Evolutionary conservation across 2,329 filamentous ascomycete species (phyloP).

Genomic region (Fusarium sacchari): DNA sequence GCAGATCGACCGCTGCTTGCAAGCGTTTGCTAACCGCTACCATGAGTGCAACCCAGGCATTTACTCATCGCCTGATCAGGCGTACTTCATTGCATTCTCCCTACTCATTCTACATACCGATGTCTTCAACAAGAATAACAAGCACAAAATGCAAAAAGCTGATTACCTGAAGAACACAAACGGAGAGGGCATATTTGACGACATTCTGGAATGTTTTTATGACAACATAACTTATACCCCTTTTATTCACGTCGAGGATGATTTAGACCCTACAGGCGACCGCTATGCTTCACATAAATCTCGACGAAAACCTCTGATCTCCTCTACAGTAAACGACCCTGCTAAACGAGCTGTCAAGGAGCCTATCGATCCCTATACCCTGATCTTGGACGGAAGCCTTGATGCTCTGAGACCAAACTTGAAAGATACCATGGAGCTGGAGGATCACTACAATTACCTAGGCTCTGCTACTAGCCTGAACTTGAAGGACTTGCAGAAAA

Average conservation of each 20-base stretch:
- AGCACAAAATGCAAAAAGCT: constrained; percentile 96
- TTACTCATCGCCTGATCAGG: constrained; percentile 88
- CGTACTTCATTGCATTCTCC: constrained; percentile 98
- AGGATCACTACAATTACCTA: constrained; percentile 90
- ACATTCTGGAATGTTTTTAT: constrained; percentile 95
- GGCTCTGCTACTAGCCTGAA: constrained; percentile 81
- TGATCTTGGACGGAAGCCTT: constrained; percentile 90
- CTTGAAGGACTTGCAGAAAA: constrained; percentile 82
- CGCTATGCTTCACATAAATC: constrained; percentile 76
- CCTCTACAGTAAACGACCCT: constrained; percentile 63
- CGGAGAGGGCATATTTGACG: constrained; percentile 91
- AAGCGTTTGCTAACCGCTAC: constrained; percentile 95
- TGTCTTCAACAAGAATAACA: constrained; percentile 99
- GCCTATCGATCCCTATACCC: constrained; percentile 92
- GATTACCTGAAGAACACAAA: constrained; percentile 97
- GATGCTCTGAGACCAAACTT: constrained; percentile 85
- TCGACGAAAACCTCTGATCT: constrained; percentile 76
- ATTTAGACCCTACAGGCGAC: constrained; percentile 81
- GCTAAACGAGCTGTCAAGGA: constrained; percentile 76
- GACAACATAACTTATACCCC: constrained; percentile 99
- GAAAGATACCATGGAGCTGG: constrained; percentile 90
- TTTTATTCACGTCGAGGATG: constrained; percentile 97
- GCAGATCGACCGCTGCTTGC: constrained; percentile 93
- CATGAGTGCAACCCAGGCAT: constrained; percentile 98
- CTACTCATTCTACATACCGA: constrained; percentile 96